Evolutionary conservation across 768 basidiomycete genomes (phyloP).

Genomic region (Tephrocybe sp.): DNA sequence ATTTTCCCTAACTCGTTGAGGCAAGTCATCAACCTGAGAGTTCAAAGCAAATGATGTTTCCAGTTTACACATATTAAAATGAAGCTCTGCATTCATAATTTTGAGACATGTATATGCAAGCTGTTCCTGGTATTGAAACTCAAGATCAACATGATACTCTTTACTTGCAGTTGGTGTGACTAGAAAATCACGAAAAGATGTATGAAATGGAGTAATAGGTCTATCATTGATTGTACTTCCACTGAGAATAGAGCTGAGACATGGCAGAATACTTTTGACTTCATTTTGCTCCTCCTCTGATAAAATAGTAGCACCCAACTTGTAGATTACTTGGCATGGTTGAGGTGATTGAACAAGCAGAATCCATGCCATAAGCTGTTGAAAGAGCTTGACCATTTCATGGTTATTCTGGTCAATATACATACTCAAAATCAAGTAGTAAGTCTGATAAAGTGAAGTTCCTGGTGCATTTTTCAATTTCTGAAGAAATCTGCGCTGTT

Average conservation of each 20-base stretch:
- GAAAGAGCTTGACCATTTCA: not conserved
- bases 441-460: too few relatives aligned
- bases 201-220: not conserved
- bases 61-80: constrained; percentile 17
- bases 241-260: not conserved
- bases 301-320: not conserved
- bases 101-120: constrained; percentile 6
- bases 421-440: too few relatives aligned
- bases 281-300: not conserved
- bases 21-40: not conserved
- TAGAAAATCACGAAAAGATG: not conserved
- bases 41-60: constrained; percentile 9
- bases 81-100: constrained; percentile 9
- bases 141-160: not conserved
- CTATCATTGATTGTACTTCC: not conserved
- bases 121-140: not conserved
- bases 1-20: not conserved
- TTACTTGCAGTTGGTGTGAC: not conserved
- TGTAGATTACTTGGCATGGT: not conserved
- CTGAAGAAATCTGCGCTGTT: too few relatives aligned
- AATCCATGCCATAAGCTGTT: not conserved
- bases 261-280: not conserved
- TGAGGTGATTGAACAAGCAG: not conserved
- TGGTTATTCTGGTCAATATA: too few relatives aligned
- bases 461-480: too few relatives aligned